phyloP scores from a whole-genome alignment of 2,329 filamentous ascomycete genomes.

The Nemania bipapillata region DNA sequence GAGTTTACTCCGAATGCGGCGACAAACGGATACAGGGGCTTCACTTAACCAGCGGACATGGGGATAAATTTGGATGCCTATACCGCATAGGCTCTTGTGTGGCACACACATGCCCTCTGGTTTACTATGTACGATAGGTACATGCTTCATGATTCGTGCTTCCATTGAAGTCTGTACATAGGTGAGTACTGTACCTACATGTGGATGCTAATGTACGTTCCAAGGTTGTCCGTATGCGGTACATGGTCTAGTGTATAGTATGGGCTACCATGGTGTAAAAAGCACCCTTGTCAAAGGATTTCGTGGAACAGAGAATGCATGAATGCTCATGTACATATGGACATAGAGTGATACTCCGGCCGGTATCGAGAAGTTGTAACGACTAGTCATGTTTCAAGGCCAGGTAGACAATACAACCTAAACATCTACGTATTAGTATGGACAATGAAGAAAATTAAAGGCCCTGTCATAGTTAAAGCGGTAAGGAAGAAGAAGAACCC shows the following conservation, averaged over 20 bases:
- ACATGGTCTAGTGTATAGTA: constrained; percentile 1
- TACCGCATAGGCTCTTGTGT: not conserved
- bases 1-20: constrained; percentile 8
- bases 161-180: not conserved
- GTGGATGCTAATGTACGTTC: not conserved
- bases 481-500: not conserved
- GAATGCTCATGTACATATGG: not conserved
- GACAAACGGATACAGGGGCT: not conserved
- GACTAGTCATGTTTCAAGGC: not conserved
- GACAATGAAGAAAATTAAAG: not conserved
- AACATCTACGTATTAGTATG: not conserved
- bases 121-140: constrained; percentile 2
- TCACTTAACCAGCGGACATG: constrained; percentile 1
- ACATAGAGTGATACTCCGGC: not conserved
- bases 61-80: not conserved
- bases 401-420: not conserved
- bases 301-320: not conserved
- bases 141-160: constrained; percentile 1
- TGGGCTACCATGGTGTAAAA: not conserved
- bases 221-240: not conserved
- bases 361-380: not conserved
- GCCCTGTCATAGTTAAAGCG: not conserved
- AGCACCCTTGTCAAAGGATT: constrained; percentile 11
- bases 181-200: not conserved
- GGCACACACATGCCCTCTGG: not conserved